Conservation (phyloP, 2,329 filamentous ascomycete genomes). For the Ophiosphaerella korrae region DNA sequence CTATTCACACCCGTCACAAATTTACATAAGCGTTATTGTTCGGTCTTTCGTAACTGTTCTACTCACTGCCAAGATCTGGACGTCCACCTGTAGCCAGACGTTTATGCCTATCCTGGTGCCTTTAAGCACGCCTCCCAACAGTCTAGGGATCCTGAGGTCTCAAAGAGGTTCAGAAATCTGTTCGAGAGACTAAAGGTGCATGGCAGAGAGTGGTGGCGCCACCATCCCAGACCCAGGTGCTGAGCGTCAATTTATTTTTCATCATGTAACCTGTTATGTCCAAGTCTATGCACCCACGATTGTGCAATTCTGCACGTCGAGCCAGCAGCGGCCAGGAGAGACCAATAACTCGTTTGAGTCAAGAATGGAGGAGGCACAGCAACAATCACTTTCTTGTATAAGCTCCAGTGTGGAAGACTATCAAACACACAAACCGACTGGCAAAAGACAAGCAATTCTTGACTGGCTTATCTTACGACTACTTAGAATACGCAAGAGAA, state of each 20-base stretch:
- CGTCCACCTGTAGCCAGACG: constrained; percentile 25
- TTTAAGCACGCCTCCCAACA: constrained; percentile 21
- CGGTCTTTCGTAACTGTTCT: no score
- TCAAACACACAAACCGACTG: background rate
- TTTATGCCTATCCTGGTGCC: constrained; percentile 5
- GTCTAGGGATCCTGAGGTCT: constrained; percentile 22
- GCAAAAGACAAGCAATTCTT: constrained; percentile 12
- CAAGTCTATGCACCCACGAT: constrained; percentile 18
- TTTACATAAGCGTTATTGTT: no score
- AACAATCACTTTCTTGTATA: background rate
- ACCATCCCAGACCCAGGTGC: constrained; percentile 4
- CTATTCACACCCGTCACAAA: no score
- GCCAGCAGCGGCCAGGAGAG: background rate
- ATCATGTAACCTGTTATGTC: constrained; percentile 14
- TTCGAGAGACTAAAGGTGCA: constrained; percentile 15
- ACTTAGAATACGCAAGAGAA: background rate
- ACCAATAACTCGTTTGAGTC: background rate
- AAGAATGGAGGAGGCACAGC: background rate
- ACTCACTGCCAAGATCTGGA: background rate
- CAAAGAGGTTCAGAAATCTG: constrained; percentile 23
- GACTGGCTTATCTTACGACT: constrained; percentile 15
- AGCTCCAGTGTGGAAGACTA: background rate
- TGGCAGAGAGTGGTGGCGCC: constrained; percentile 12
- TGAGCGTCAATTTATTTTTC: constrained; percentile 2
- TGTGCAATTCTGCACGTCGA: background rate